phyloP scores from a whole-genome alignment of 2,329 filamentous ascomycete species.

The Botrytis fragariae region DNA sequence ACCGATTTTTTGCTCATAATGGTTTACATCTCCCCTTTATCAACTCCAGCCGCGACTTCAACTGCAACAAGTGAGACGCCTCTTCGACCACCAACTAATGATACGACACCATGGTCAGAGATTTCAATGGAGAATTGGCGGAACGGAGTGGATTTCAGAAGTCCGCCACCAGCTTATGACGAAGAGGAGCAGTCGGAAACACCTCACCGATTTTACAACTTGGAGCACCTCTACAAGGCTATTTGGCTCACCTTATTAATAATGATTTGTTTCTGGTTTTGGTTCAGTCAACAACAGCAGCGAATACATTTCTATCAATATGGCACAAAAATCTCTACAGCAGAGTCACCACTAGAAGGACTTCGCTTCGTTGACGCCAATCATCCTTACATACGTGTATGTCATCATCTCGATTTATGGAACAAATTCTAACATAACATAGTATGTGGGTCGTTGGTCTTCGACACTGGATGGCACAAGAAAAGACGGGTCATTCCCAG shows the following conservation, averaged over 20 bases:
- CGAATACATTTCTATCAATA: slow-evolving; percentile 12
- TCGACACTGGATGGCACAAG: slow-evolving; percentile 24
- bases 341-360: slow-evolving; percentile 20
- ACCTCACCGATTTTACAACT: background rate
- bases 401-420: background rate
- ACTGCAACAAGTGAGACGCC: slow-evolving; percentile 18
- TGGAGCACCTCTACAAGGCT: slow-evolving; percentile 11
- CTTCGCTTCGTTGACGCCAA: slow-evolving; percentile 30
- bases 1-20: slow-evolving; percentile 20
- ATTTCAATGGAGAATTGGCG: slow-evolving; percentile 26
- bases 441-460: slow-evolving; percentile 35
- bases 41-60: slow-evolving; percentile 16
- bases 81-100: slow-evolving; percentile 16
- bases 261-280: slow-evolving; percentile 31
- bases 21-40: slow-evolving; percentile 23
- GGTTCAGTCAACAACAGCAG: slow-evolving; percentile 13
- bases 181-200: background rate
- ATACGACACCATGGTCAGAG: slow-evolving; percentile 28
- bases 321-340: background rate
- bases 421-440: background rate
- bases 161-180: slow-evolving; percentile 15
- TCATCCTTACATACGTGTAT: slow-evolving; percentile 31
- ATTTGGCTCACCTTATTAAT: slow-evolving; percentile 32
- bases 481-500: slow-evolving; percentile 34
- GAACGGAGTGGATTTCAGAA: slow-evolving; percentile 18